phyloP scores from a whole-genome alignment of 2,329 filamentous ascomycete genomes.

The Colletotrichum sp. region DNA sequence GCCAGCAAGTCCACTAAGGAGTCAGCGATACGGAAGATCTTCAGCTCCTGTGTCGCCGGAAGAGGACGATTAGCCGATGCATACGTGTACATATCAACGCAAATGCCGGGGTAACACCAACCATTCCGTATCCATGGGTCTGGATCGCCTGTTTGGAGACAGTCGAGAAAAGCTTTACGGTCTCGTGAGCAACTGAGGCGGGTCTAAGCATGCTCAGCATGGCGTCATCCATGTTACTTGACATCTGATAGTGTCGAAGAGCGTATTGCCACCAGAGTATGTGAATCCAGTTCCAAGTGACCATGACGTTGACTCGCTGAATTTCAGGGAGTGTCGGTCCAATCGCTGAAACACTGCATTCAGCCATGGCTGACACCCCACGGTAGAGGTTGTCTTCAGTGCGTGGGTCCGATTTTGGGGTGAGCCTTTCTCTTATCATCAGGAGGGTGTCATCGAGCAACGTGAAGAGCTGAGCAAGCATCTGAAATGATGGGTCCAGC shows the following conservation, averaged over 20 bases:
- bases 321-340: slow-evolving; percentile 24
- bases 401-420: not conserved
- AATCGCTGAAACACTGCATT: slow-evolving; percentile 11
- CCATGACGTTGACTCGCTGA: slow-evolving; percentile 29
- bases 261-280: slow-evolving; percentile 32
- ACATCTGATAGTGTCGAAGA: slow-evolving; percentile 29
- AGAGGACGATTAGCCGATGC: rapidly evolving
- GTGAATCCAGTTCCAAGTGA: slow-evolving; percentile 31
- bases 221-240: slow-evolving; percentile 25
- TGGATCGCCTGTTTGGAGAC: not conserved
- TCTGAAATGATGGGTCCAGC: not conserved
- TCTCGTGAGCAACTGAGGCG: slow-evolving; percentile 28
- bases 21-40: not conserved
- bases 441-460: not conserved
- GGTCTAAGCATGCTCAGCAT: slow-evolving; percentile 29
- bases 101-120: not conserved
- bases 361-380: not conserved
- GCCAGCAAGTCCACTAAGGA: not conserved
- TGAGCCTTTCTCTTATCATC: not conserved
- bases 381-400: not conserved
- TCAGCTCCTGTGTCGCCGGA: not conserved
- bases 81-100: not conserved
- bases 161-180: not conserved
- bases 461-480: not conserved
- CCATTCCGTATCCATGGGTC: not conserved